Evolutionary conservation across 164 flowering plant species (phyloP), one percentile per base, ranked within the genome.

Genomic region (Vitis vinifera): DNA sequence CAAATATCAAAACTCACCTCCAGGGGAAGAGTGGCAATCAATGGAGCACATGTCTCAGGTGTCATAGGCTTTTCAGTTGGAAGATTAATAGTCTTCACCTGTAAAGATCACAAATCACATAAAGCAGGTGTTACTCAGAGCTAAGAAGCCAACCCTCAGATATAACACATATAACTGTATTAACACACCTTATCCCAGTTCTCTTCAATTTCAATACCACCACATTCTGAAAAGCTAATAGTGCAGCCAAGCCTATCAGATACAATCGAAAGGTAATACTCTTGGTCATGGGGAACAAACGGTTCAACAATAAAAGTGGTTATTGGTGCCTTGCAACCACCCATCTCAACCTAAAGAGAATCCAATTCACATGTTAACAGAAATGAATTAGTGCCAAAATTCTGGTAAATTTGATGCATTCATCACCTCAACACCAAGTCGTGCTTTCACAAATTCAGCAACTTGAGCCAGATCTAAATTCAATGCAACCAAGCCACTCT

Each of bases 161-260:
- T 3, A 55, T 5, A 51, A 61, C 31, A 65, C 4, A 44, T 23
- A 27, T 16, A 51, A 3, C 11, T 11, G 52, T 50, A 50, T 23
- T 9, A 17, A 47, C 49, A 51, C 78, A 92, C 98, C 90, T 94
- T 94, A 77, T 94, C 98, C 98, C 98, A 94, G 70, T 94, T 94
- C 78, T 92, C 97, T 82, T 94, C 98, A 51, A 94, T 94, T 66
- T 94, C 98, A 79, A 94, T 89, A 10, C 98, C 98, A 3, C 97
- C 98, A 78, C 98, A 94, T 70, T 92, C 97, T 1, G 97, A 94
- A 74, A 94, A 94, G 83, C 93, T 90, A 15, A 94, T 82, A 63
- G 85, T 90, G 76, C 85, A 76, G 9, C 97, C 97, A 49, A 94
- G 90, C 81, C 98, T 88, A 16, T 94, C 97, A 65, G 98, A 94